Base-by-base conservation (phyloP, 2,329 filamentous ascomycete genomes). In the Penicillium sp. region DNA sequence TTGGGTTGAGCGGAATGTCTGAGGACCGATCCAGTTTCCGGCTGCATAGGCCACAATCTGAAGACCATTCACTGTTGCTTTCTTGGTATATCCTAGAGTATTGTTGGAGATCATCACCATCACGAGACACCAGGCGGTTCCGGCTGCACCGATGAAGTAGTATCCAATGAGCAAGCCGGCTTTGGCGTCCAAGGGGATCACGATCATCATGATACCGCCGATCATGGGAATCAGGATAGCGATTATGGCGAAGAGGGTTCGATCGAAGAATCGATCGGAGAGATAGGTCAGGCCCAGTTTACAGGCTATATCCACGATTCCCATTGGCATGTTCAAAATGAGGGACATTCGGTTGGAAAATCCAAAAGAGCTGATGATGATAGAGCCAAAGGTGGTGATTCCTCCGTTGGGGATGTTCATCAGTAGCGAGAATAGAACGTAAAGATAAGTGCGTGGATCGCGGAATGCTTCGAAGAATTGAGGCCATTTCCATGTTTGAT, bases 21-120 rank as follows among this genome's bases (percentile, higher is more conserved):
- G 72, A 4, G 73, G 72, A 1, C 72, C 72, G 24, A 75, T 72
- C n/a, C 73, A 59, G 53, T 75, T 75, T 2, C 72, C 72, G 0
- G 68, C 67, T 9, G 67, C 68, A 48, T 72, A 75, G 4, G 67
- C 72, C n/a, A 76, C 62, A 21, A 66, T 67, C 7, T 72, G 62
- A 6, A 72, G 62, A 42, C 64, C 66, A 47, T 65, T 70, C 1
- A 68, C 61, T 6, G 71, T 61, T 14, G 60, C 63, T 50, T 74
- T 74, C 59, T 74, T 75, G 18, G 71, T 73, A 47, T 67, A 57
- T 5, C 65, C 65, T 10, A 65, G 54, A 0, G 61, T 63, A 48
- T 68, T 67, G 40, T 60, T 62, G 2, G 59, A 54, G 11, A 66
- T 54, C 18, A 56, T 50, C 27, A 57, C 55, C 24, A 55, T 53